Percentiles rank a stretch among this genome's conserved stretches.
Conservation (phyloP, 2,329 filamentous ascomycete genomes). For the Cladosporium sp. region DNA sequence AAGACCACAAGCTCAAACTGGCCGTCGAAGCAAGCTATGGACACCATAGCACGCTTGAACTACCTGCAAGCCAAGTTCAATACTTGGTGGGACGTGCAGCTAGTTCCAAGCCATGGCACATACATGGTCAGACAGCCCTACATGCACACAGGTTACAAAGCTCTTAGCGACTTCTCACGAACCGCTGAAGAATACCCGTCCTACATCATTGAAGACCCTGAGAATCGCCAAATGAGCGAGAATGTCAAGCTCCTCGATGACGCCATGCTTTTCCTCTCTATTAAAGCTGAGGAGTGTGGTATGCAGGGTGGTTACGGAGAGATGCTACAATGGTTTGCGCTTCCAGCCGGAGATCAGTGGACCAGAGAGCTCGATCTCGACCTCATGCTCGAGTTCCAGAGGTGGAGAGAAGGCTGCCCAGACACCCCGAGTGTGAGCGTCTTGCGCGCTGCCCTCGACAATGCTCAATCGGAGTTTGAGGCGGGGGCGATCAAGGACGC, state of each 20-base stretch:
- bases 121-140: background rate
- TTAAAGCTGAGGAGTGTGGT: slow-evolving; percentile 1
- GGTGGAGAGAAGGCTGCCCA: background rate
- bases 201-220: background rate
- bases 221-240: slow-evolving; percentile 3
- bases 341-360: background rate
- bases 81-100: background rate
- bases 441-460: background rate
- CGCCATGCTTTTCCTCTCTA: slow-evolving; percentile 1
- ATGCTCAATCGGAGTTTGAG: background rate
- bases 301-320: background rate
- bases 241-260: background rate
- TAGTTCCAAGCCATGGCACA: background rate
- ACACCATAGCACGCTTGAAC: background rate
- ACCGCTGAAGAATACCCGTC: background rate
- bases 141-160: background rate
- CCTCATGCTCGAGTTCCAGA: background rate
- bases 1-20: background rate
- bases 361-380: background rate
- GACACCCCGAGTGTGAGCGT: background rate
- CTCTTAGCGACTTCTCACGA: background rate
- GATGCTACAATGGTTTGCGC: background rate
- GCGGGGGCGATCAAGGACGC: background rate
- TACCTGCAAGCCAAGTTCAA: slow-evolving; percentile 8
- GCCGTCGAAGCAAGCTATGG: background rate